Conservation (phyloP, 805 yeast genomes). For the Ogataea salicorniae region DNA sequence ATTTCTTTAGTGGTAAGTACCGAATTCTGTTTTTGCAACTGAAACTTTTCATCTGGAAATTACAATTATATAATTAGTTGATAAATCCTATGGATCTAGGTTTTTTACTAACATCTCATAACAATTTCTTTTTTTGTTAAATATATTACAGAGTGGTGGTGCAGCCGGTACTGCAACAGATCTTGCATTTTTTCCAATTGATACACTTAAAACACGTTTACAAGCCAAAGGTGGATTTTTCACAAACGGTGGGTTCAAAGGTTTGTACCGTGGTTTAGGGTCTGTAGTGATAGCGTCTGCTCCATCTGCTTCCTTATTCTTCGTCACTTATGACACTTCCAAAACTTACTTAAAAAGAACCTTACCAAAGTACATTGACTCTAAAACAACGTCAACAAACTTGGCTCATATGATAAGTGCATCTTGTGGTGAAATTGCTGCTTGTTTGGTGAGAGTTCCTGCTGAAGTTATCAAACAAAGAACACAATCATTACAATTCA, state of each 20-base stretch:
- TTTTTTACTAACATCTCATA: background rate
- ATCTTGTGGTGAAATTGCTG: slow-evolving; percentile 85
- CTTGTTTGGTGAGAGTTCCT: slow-evolving; percentile 93
- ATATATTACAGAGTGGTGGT: slow-evolving; percentile 57
- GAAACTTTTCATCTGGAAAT: background rate
- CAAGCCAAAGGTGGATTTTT: slow-evolving; percentile 96
- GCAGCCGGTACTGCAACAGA: slow-evolving; percentile 97
- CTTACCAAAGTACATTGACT: slow-evolving; percentile 19
- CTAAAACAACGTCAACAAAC: slow-evolving; percentile 29
- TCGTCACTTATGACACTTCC: slow-evolving; percentile 77
- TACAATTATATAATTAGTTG: too few species aligned
- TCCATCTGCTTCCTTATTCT: slow-evolving; percentile 75
- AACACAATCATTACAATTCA: slow-evolving; percentile 67
- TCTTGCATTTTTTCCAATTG: slow-evolving; percentile 91
- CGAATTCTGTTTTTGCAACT: background rate
- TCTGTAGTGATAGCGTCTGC: slow-evolving; percentile 94
- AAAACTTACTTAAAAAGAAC: slow-evolving; percentile 35
- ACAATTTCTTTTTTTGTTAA: background rate
- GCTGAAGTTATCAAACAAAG: slow-evolving; percentile 95
- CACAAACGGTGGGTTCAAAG: slow-evolving; percentile 86
- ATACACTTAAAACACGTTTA: slow-evolving; percentile 86
- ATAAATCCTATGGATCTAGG: too few species aligned
- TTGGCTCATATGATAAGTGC: slow-evolving; percentile 82
- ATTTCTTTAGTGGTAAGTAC: background rate
- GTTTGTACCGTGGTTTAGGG: slow-evolving; percentile 88